These are phyloP conservation scores for Handroanthus guayacan DNA, from an alignment of 257 asterid species.

Conservation along the genomic window DNA sequence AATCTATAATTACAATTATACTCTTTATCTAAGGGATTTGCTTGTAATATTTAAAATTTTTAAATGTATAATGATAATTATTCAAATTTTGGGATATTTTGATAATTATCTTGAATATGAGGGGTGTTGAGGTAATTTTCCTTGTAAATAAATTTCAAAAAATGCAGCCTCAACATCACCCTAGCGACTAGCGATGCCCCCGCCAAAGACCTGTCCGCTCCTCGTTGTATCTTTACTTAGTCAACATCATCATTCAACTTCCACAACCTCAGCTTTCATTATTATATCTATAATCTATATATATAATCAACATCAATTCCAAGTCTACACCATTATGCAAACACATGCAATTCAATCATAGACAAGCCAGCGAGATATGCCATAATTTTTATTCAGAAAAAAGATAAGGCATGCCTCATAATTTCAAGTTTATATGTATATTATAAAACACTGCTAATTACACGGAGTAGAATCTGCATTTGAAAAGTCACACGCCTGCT, in stretches of 20 bases:
- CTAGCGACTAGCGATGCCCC: constrained; percentile 21
- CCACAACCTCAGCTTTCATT: not conserved
- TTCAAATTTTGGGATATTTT: too few species aligned
- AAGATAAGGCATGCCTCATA: not conserved
- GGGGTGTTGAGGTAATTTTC: too few species aligned
- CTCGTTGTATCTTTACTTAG: constrained; percentile 26
- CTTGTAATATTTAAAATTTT: too few species aligned
- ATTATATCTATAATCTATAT: not conserved
- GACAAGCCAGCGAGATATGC: constrained; percentile 4
- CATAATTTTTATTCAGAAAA: not conserved
- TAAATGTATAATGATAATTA: too few species aligned
- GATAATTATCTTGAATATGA: too few species aligned
- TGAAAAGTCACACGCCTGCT: constrained; percentile 37
- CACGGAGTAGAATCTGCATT: not conserved
- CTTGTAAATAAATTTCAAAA: too few species aligned
- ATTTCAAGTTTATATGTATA: not conserved
- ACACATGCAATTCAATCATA: constrained; percentile 37
- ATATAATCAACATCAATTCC: constrained; percentile 38
- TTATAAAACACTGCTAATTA: not conserved
- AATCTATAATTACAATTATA: too few species aligned
- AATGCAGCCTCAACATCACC: too few species aligned
- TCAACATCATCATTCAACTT: constrained; percentile 37
- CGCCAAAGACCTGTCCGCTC: constrained; percentile 34
- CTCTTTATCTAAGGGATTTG: too few species aligned
- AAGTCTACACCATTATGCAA: constrained; percentile 19